Conservation (phyloP, 768 basidiomycete genomes). For the Rhodotorula diobovata region DNA sequence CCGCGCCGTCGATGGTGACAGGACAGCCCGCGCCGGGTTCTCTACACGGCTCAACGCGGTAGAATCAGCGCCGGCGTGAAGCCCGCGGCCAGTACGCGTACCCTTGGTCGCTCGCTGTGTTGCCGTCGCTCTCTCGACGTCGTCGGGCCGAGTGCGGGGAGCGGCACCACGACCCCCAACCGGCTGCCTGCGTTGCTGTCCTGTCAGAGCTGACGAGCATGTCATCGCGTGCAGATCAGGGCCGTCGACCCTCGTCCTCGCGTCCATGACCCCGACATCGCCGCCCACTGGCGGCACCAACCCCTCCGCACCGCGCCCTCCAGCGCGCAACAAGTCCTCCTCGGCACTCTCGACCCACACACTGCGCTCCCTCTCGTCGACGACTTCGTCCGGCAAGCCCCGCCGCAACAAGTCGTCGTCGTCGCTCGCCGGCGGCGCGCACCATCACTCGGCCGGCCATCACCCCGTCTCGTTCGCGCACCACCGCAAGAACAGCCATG, state of each 20-base stretch:
- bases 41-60: too few species aligned
- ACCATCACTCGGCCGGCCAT: slow-evolving; percentile 20
- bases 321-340: slow-evolving; percentile 33
- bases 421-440: slow-evolving; percentile 3
- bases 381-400: slow-evolving; percentile 19
- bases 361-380: slow-evolving; percentile 22
- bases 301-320: not conserved
- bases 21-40: too few species aligned
- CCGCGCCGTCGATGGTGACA: too few species aligned
- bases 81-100: too few species aligned
- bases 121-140: too few species aligned
- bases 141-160: too few species aligned
- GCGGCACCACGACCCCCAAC: too few species aligned
- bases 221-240: not conserved
- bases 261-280: slow-evolving; percentile 22
- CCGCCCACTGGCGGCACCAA: slow-evolving; percentile 6
- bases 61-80: too few species aligned
- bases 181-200: too few species aligned
- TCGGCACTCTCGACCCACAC: slow-evolving; percentile 32
- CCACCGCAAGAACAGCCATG: slow-evolving; percentile 5
- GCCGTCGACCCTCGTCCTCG: too few species aligned
- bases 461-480: slow-evolving; percentile 30
- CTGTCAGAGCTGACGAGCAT: not conserved
- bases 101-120: too few species aligned
- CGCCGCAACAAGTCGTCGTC: slow-evolving; percentile 33